Percentiles rank a stretch among this genome's conserved stretches.
Conservation (phyloP, 2,329 filamentous ascomycete genomes). For the Curvularia spicifera region DNA sequence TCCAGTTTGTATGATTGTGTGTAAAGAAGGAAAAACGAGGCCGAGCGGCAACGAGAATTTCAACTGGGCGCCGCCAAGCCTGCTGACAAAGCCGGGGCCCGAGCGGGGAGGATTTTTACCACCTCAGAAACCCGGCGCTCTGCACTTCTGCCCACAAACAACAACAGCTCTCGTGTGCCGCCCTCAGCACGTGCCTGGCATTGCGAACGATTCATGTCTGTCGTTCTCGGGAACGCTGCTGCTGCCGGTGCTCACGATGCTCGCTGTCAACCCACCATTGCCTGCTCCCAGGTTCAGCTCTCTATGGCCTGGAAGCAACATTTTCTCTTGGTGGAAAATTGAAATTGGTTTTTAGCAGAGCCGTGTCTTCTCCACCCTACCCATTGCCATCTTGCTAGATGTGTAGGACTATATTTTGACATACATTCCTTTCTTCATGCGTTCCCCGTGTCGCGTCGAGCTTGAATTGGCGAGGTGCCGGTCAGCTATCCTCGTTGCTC, state of each 20-base stretch:
- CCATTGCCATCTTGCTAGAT: conserved; percentile 48
- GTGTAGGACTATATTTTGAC: conserved; percentile 58
- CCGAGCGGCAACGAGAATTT: conserved; percentile 28
- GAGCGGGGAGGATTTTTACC: conserved; percentile 23
- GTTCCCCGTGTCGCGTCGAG: background rate
- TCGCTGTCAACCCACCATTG: conserved; percentile 54
- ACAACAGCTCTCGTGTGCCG: conserved; percentile 13
- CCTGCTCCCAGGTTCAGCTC: conserved; percentile 56
- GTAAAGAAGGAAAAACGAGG: conserved; percentile 32
- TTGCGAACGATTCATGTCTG: conserved; percentile 24
- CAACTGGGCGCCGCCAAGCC: conserved; percentile 25
- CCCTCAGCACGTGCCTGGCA: conserved; percentile 12
- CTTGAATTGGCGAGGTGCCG: background rate
- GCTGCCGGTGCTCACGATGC: conserved; percentile 5
- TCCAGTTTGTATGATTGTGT: conserved; percentile 52
- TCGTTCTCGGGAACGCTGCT: conserved; percentile 24
- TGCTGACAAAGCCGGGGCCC: conserved; percentile 22
- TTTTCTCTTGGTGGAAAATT: conserved; percentile 59
- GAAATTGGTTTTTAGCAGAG: conserved; percentile 60
- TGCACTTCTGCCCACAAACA: conserved; percentile 12
- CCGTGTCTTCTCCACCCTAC: conserved; percentile 62
- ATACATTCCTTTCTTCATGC: conserved; percentile 46
- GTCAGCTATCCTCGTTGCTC: background rate
- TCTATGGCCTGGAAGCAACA: conserved; percentile 58
- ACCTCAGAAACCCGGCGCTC: conserved; percentile 8